A percentile compares a stretch with the other conserved stretches of the same genome.
Evolutionary conservation across 768 basidiomycete genomes (phyloP).

Genomic region (Coprinellus aureogranulatus): DNA sequence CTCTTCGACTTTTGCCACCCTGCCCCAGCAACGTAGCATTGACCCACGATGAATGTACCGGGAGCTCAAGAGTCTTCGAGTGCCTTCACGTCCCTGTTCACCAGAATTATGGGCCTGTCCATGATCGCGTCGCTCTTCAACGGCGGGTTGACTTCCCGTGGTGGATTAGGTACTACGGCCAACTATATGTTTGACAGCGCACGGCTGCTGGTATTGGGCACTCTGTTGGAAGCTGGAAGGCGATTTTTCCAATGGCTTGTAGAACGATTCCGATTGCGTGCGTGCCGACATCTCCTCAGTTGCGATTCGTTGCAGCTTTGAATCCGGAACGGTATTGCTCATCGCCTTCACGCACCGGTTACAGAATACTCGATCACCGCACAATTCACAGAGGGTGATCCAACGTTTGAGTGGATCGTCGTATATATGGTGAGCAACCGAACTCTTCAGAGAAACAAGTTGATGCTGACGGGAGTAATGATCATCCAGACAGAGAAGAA

Average conservation of each 20-base stretch:
- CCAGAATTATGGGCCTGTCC: constrained; percentile 35
- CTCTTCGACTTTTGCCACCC: neutral
- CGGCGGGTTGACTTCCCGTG: constrained; percentile 6
- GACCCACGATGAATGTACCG: neutral
- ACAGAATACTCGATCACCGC: constrained; percentile 46
- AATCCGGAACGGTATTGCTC: too few relatives aligned
- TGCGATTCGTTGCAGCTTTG: too few relatives aligned
- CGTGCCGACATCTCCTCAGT: constrained; percentile 13
- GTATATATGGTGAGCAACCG: constrained; percentile 35
- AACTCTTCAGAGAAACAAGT: neutral
- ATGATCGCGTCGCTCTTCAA: constrained; percentile 31
- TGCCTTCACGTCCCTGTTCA: constrained; percentile 2
- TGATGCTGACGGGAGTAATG: neutral
- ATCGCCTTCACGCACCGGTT: too few relatives aligned
- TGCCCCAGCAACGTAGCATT: neutral
- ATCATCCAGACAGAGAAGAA: constrained; percentile 37
- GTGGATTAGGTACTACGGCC: neutral
- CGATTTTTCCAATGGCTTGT: constrained; percentile 35
- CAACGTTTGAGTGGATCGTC: constrained; percentile 49
- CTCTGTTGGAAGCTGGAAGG: constrained; percentile 38
- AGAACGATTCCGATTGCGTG: constrained; percentile 38
- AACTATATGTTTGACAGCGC: constrained; percentile 24
- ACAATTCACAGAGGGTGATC: constrained; percentile 45
- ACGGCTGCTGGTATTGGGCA: constrained; percentile 33
- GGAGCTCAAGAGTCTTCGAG: neutral